These are phyloP conservation scores for Gilbertella persicaria DNA, from an alignment of 371 early-diverging fungal species.

Conservation along the genomic window DNA sequence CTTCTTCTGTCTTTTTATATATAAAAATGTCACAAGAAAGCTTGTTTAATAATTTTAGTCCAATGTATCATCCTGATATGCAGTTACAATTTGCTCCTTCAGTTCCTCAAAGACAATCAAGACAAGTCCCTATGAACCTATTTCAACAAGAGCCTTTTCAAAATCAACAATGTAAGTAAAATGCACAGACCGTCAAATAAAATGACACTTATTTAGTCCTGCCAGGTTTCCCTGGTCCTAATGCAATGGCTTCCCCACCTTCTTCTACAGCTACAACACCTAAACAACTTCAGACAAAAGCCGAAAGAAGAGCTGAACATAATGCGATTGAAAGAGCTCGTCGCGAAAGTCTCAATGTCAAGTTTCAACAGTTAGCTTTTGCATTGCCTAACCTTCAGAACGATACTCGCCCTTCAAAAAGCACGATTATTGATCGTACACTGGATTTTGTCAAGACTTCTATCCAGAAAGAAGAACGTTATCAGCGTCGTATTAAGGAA, in stretches of 20 bases:
- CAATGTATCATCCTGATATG: conserved; percentile 19
- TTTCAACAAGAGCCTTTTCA: conserved; percentile 11
- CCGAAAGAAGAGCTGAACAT: conserved; percentile 72
- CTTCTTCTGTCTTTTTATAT: conserved; percentile 2
- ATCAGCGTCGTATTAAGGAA: conserved; percentile 30
- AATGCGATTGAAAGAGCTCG: conserved; percentile 79
- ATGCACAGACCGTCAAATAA: not conserved
- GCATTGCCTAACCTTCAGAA: conserved; percentile 68
- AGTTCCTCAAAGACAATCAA: conserved; percentile 18
- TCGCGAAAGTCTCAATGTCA: conserved; percentile 70
- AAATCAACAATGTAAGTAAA: conserved; percentile 20
- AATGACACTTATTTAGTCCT: conserved; percentile 4
- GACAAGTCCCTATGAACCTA: conserved; percentile 3
- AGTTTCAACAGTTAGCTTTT: conserved; percentile 74
- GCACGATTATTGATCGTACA: conserved; percentile 70
- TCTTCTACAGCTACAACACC: not conserved
- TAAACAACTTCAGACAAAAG: conserved; percentile 40
- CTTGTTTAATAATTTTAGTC: conserved; percentile 14
- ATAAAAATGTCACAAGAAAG: conserved; percentile 23
- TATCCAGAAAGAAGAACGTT: conserved; percentile 40
- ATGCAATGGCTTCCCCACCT: conserved; percentile 1
- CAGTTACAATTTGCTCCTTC: conserved; percentile 28
- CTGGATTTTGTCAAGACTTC: conserved; percentile 55
- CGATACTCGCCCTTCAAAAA: conserved; percentile 73
- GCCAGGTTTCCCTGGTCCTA: conserved; percentile 12